Evolutionary conservation across 805 yeast genomes (phyloP).

Genomic region (Jamesozyma lodderae): DNA sequence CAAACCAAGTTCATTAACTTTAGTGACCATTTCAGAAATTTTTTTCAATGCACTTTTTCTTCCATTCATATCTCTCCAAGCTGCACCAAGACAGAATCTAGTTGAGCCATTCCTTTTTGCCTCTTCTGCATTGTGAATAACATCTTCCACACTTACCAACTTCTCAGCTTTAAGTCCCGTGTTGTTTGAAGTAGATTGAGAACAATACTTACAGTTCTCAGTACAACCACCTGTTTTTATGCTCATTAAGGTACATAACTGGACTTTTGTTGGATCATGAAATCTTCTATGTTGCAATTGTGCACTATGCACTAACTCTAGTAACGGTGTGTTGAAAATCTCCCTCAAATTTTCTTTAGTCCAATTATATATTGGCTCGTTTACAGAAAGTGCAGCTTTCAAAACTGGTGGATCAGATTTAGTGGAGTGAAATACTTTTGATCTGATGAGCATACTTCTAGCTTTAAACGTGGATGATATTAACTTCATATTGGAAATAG

Average conservation of each 20-base stretch:
- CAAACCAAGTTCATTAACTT: conserved; percentile 56
- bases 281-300: conserved; percentile 56
- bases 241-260: conserved; percentile 64
- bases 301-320: conserved; percentile 51
- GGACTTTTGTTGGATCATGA: conserved; percentile 64
- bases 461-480: too few species aligned
- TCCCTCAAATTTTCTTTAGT: conserved; percentile 48
- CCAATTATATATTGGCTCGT: conserved; percentile 40
- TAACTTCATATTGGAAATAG: too few species aligned
- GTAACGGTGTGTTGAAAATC: conserved; percentile 57
- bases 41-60: conserved; percentile 56
- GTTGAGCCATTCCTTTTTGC: conserved; percentile 69
- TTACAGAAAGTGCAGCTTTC: conserved; percentile 26
- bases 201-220: conserved; percentile 75
- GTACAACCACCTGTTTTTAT: conserved; percentile 77
- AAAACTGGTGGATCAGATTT: too few species aligned
- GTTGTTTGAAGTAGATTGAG: conserved; percentile 60
- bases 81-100: conserved; percentile 78
- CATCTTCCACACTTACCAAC: conserved; percentile 52
- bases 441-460: too few species aligned
- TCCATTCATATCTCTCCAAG: conserved; percentile 81
- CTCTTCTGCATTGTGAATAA: conserved; percentile 49
- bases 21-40: conserved; percentile 56
- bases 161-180: conserved; percentile 69
- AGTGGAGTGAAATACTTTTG: too few species aligned